Base-by-base conservation (phyloP, 208 protist species). In the Leptomonas pyrrhocoris region DNA sequence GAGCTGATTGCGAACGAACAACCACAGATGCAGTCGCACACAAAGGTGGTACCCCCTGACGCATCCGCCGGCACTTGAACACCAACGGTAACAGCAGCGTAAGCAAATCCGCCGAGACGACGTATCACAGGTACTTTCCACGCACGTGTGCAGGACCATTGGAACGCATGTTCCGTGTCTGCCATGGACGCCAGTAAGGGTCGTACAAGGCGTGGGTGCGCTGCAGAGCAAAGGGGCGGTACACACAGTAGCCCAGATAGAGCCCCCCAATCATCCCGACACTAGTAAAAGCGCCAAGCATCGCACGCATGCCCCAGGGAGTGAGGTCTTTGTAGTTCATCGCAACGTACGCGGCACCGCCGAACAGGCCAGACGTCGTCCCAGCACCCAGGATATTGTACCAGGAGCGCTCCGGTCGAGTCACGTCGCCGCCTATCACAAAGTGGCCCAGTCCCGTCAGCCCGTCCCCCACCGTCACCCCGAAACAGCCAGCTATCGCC, bases 131-230 rank as follows among this genome's bases (percentile, higher is more conserved):
- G 58, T 94, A 94, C 59, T 73, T 76, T 7, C 92, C 92, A 38
- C 92, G 88, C 61, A 94, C 80, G 42, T 81, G 81, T 18, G 64
- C n/a, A 11, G 80, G 81, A 0, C 89, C 92, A 18, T 73, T 78
- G 11, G 67, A 60, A 27, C 66, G 78, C 40, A 92, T 7, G 19
- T 68, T 68, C 31, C 92, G 78, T 53, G 71, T 58, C 30, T 93
- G 59, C 92, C 92, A 96, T 34, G 92, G 92, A 18, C 83, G 80
- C 88, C 91, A 96, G 70, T 89, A 86, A 8, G 86, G 82, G 40
- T 94, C 89, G 67, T 94, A 92, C 54, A 93, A 49, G 19, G 62
- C 58, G 57, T 86, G 80, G 46, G 79, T 78, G 12, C 92, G 80
- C 55, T 61, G 81, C 31, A 49, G 63, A 0, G 84, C 83, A 68